Percentiles rank a stretch among this genome's conserved stretches.
phyloP scores from a whole-genome alignment of 2,329 filamentous ascomycete genomes.

The Nigrospora oryzae region DNA sequence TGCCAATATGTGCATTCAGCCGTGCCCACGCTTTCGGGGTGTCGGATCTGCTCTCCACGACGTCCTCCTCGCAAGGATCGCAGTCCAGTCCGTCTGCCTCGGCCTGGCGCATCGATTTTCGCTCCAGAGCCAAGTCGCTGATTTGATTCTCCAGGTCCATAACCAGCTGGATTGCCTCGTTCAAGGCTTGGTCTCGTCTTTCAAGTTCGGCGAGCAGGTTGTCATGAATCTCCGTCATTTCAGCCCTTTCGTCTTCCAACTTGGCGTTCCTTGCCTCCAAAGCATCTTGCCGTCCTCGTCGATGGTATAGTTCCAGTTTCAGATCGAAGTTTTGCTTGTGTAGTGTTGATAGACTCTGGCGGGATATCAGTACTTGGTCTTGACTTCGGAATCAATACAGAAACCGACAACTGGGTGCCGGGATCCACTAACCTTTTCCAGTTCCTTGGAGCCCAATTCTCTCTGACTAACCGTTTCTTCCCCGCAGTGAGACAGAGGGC shows the following conservation, averaged over 20 bases:
- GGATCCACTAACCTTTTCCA: constrained; percentile 48
- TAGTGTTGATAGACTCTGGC: constrained; percentile 54
- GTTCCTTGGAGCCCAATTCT: constrained; percentile 56
- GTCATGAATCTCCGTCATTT: constrained; percentile 50
- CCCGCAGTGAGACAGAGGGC: constrained; percentile 33
- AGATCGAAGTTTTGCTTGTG: constrained; percentile 73
- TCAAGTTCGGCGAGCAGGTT: constrained; percentile 52
- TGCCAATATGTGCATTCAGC: constrained; percentile 5
- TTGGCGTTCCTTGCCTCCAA: constrained; percentile 50
- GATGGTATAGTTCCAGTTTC: constrained; percentile 64
- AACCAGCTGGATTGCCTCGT: constrained; percentile 64
- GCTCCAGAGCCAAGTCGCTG: constrained; percentile 43
- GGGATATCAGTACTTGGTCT: constrained; percentile 4
- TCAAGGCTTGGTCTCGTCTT: constrained; percentile 60
- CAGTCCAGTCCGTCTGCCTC: constrained; percentile 31
- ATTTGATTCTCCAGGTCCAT: constrained; percentile 53
- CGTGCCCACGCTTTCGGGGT: neutral
- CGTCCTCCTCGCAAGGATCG: constrained; percentile 15
- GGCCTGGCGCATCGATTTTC: constrained; percentile 42
- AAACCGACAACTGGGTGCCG: neutral
- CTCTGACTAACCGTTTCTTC: constrained; percentile 37
- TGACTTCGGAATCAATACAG: neutral
- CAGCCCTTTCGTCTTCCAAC: constrained; percentile 43
- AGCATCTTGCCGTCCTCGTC: constrained; percentile 52
- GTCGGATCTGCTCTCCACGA: constrained; percentile 8